These are phyloP conservation scores for Euphorbia tirucalli DNA, from an alignment of 345 rosid species.

Conservation along the genomic window DNA sequence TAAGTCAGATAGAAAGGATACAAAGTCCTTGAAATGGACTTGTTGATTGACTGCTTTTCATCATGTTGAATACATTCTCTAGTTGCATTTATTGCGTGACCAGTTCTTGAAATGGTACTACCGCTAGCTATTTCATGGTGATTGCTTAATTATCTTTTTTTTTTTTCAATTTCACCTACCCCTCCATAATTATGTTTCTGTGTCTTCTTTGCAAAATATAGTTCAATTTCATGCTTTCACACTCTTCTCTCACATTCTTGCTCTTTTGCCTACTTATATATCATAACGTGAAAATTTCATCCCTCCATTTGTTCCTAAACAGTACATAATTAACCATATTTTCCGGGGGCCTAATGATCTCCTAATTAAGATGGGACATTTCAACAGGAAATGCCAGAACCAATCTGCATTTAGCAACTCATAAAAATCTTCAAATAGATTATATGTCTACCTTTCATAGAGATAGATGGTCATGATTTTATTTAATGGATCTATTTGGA, in stretches of 20 bases:
- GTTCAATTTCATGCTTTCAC: constrained; percentile 12
- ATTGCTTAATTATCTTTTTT: constrained; percentile 37
- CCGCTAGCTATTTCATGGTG: constrained; percentile 3
- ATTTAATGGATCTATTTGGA: constrained; percentile 11
- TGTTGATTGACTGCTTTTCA: constrained; percentile 23
- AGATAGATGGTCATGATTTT: not conserved
- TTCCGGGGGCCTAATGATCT: not conserved
- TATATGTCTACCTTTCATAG: constrained; percentile 1
- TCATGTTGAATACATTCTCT: constrained; percentile 38
- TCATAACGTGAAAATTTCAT: not conserved
- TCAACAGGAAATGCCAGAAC: not conserved
- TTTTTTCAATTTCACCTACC: constrained; percentile 26
- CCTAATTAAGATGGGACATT: constrained; percentile 8
- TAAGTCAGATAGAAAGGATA: too few species aligned
- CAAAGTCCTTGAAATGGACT: constrained; percentile 13
- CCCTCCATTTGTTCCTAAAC: not conserved
- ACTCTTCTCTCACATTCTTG: not conserved
- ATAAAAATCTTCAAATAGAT: constrained; percentile 6
- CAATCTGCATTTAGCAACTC: not conserved
- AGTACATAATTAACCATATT: not conserved
- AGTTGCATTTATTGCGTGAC: constrained; percentile 56
- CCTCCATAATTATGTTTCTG: constrained; percentile 16
- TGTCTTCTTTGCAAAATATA: constrained; percentile 12
- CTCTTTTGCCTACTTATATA: not conserved
- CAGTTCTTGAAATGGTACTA: constrained; percentile 35